Evolutionary conservation across 1,139 yeast species (phyloP), one percentile per base, ranked within the genome.

Genomic region (Debaryomyces subglobosus): DNA sequence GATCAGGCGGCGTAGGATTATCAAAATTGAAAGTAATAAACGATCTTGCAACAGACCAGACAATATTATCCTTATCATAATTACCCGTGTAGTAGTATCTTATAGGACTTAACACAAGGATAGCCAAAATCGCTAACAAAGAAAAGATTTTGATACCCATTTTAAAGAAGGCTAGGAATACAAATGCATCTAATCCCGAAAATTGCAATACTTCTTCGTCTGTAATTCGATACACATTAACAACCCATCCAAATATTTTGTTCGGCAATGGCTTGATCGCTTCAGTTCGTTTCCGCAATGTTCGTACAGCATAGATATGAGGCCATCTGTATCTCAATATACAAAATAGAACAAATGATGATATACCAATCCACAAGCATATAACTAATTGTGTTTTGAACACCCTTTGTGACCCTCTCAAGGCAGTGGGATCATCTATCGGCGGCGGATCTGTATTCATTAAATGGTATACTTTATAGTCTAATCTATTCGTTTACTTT

Each of bases 251-350:
- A 55, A 76, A 72, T 50, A 70, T 61, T 42, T 63, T 63, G 38
- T 61, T 56, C 9, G 81, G 80, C 33, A 76, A 60, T n/a, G 65
- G 68, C 47, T 67, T 67, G 51, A 74, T 59, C 3, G 54, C 47
- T 10, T 56, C 57, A 27, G 60, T 59, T 45, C 65, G 61, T 48
- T 65, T 64, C 48, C 81, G 59, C 35, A 77, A 57, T 7, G 81
- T 74, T 51, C 81, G 55, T 15, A 76, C 77, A n/a, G 81, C 81
- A 53, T 77, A 77, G 53, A 78, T 74, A 54, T 75, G 81, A 18
- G 81, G 81, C 79, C 81, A 78, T 56, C 72, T 64, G 46, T 70
- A 71, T 46, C 81, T 63, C 49, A 74, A 63, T 44, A 70, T 61
- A 55, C 81, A 75, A 55, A 76, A 76, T 39, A 74, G 58, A 15